Conservation (phyloP, 73 alveolate genomes). For the Tetrahymena thermophila region DNA sequence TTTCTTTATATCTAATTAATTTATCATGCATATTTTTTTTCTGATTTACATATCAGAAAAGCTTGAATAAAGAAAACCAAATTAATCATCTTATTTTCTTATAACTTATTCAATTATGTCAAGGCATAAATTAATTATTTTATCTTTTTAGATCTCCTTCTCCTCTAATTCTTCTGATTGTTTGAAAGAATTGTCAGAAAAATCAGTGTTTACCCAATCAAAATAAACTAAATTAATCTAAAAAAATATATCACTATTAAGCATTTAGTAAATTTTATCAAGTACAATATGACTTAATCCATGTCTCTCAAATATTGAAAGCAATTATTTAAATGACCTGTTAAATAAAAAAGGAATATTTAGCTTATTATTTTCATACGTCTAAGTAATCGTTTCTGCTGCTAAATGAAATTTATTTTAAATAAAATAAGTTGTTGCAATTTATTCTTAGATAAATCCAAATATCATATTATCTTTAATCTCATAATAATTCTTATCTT, state of each 20-base stretch:
- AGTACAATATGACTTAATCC: neutral
- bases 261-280: neutral
- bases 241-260: neutral
- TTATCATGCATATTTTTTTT: neutral
- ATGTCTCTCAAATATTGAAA: neutral
- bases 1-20: neutral
- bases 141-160: neutral
- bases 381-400: neutral
- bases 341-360: neutral
- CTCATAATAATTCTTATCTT: neutral
- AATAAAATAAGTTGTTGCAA: neutral
- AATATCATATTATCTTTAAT: neutral
- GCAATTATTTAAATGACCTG: neutral
- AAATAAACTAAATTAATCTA: neutral
- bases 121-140: neutral
- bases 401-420: neutral
- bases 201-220: neutral
- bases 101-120: neutral
- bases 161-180: neutral
- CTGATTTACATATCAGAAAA: neutral
- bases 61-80: neutral
- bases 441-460: neutral
- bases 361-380: neutral
- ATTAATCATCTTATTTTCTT: neutral
- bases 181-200: neutral